A percentile compares a stretch with the other conserved stretches of the same genome.
Conservation (phyloP, 192 early-diverging fungal genomes). For the Dissophora globulifera region DNA sequence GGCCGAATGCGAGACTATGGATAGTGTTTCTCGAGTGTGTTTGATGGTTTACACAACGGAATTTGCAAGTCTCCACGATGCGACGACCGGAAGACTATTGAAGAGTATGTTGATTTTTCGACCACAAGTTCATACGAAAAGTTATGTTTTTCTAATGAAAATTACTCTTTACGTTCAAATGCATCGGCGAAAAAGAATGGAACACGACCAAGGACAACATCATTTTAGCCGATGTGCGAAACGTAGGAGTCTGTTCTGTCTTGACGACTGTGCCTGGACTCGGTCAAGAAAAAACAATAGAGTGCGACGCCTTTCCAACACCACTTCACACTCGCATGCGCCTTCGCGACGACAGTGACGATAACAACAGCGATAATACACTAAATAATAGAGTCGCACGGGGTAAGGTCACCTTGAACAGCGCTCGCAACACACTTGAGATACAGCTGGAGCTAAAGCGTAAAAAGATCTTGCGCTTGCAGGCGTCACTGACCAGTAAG, state of each 20-base stretch:
- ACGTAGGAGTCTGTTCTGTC: conserved; percentile 2
- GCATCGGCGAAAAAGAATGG: conserved; percentile 13
- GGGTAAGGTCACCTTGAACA: conserved; percentile 8
- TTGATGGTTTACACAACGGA: conserved; percentile 8
- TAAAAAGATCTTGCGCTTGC: conserved; percentile 4
- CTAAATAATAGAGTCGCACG: background rate
- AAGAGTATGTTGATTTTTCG: no score
- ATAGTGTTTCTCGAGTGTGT: background rate
- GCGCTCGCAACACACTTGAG: background rate
- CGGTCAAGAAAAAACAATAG: background rate
- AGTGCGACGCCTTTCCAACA: conserved; percentile 11
- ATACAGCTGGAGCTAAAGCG: conserved; percentile 13
- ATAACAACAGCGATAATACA: no score
- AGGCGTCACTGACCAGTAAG: conserved; percentile 14
- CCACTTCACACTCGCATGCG: background rate
- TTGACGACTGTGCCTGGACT: background rate
- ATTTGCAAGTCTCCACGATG: background rate
- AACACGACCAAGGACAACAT: background rate
- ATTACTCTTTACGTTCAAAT: no score
- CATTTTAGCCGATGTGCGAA: conserved; percentile 13
- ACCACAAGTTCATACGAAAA: no score
- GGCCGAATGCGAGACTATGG: conserved; percentile 5
- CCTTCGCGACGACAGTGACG: no score
- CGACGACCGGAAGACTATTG: conserved; percentile 7
- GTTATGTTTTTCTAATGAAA: no score